phyloP scores from a whole-genome alignment of 805 yeast species.

The Saturnispora gosingensis region DNA sequence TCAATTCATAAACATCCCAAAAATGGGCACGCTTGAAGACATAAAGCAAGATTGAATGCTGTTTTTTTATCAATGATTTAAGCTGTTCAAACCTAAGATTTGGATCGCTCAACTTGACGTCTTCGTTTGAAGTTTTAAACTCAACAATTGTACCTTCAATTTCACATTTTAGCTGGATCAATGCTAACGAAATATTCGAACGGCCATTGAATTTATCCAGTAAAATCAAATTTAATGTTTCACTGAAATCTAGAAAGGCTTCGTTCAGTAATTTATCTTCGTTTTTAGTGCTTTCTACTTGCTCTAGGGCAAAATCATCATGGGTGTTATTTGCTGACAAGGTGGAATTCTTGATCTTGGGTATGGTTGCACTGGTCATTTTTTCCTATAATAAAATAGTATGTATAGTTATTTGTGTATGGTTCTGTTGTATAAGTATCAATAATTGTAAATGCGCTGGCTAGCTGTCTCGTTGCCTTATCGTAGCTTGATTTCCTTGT shows the following conservation, averaged over 20 bases:
- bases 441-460: neutral
- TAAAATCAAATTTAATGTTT: conserved; percentile 1
- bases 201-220: conserved; percentile 4
- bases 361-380: neutral
- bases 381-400: neutral
- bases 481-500: neutral
- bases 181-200: conserved; percentile 4
- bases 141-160: neutral
- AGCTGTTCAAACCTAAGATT: neutral
- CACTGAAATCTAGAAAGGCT: neutral
- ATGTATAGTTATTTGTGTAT: neutral
- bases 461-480: neutral
- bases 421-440: neutral
- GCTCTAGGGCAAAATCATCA: neutral
- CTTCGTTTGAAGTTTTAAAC: neutral
- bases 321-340: neutral
- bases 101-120: conserved; percentile 1
- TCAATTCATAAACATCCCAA: conserved; percentile 4
- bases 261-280: neutral
- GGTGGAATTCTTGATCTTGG: neutral
- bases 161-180: conserved; percentile 7
- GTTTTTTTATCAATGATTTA: neutral
- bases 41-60: conserved; percentile 6
- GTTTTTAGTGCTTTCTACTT: neutral
- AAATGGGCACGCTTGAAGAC: conserved; percentile 6